A percentile compares a stretch with the other conserved stretches of the same genome.
Evolutionary conservation across 306 rosid genomes (phyloP).

Genomic region (Lathyrus aphaca): DNA sequence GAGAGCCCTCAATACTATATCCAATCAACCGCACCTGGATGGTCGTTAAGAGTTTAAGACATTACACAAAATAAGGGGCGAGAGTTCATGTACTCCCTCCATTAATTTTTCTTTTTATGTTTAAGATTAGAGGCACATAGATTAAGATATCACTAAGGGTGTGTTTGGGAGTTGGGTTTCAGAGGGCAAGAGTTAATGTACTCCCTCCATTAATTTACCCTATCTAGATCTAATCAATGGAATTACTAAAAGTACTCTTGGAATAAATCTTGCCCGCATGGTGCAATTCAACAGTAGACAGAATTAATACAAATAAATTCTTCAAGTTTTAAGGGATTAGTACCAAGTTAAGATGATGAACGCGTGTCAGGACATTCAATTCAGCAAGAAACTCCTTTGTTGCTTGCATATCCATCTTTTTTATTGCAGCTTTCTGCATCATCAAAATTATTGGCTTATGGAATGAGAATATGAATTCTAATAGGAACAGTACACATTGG

Average conservation of each 20-base stretch:
- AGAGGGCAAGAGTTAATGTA: too few species aligned
- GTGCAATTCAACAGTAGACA: neutral
- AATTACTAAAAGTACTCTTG: conserved; percentile 12
- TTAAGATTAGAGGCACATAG: too few species aligned
- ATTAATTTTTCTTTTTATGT: too few species aligned
- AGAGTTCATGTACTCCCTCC: too few species aligned
- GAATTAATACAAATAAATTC: conserved; percentile 8
- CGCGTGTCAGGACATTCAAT: conserved; percentile 80
- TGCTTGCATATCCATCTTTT: conserved; percentile 99
- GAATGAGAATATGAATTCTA: conserved; percentile 31
- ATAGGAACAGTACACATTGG: conserved; percentile 23
- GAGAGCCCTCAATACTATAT: conserved; percentile 84
- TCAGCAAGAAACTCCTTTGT: conserved; percentile 91
- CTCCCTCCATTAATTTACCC: too few species aligned
- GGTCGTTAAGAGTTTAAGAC: conserved; percentile 16
- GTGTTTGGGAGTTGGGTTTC: too few species aligned
- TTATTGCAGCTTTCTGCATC: conserved; percentile 88
- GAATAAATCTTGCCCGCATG: conserved; percentile 3
- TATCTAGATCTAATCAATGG: conserved; percentile 9
- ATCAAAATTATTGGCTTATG: conserved; percentile 33
- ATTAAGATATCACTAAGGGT: too few species aligned
- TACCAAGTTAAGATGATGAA: conserved; percentile 97
- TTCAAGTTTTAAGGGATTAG: conserved; percentile 19
- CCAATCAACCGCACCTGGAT: conserved; percentile 95
- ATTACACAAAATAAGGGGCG: conserved; percentile 26